Evolutionary conservation across 116 monocot species (phyloP).

Genomic region (Iris pallida): DNA sequence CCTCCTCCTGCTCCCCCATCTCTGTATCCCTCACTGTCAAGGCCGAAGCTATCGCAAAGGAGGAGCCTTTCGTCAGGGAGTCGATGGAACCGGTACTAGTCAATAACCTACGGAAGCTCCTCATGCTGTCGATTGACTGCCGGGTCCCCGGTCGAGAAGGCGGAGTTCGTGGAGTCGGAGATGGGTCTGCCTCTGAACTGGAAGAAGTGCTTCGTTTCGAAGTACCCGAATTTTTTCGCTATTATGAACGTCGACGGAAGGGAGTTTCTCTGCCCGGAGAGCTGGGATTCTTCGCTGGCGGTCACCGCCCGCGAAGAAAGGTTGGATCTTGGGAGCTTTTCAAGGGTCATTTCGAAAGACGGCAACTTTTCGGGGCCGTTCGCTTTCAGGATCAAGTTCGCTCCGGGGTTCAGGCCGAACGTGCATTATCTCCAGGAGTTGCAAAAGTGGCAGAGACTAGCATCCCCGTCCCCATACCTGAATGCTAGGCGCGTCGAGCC

Average conservation of each 20-base stretch:
- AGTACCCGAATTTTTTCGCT: too few species aligned
- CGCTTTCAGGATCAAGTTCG: too few species aligned
- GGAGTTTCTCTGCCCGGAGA: conserved; percentile 73
- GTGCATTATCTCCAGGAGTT: too few species aligned
- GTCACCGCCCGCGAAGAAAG: conserved; percentile 74
- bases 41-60: conserved; percentile 37
- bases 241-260: conserved; percentile 18
- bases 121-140: conserved; percentile 94
- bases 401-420: too few species aligned
- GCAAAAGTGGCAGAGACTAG: too few species aligned
- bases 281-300: conserved; percentile 77
- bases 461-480: conserved; percentile 85
- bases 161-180: too few species aligned
- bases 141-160: conserved; percentile 46
- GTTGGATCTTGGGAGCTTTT: conserved; percentile 32
- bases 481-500: conserved; percentile 62
- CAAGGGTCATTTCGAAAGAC: too few species aligned
- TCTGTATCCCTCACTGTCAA: conserved; percentile 60
- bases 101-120: conserved; percentile 54
- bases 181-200: too few species aligned
- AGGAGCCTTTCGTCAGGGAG: conserved; percentile 36
- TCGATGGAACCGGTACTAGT: conserved; percentile 84
- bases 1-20: conserved; percentile 33
- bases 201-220: conserved; percentile 45
- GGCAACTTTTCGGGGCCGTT: too few species aligned